phyloP scores from a whole-genome alignment of 164 flowering plant genomes.

The Chimonanthus salicifolius region DNA sequence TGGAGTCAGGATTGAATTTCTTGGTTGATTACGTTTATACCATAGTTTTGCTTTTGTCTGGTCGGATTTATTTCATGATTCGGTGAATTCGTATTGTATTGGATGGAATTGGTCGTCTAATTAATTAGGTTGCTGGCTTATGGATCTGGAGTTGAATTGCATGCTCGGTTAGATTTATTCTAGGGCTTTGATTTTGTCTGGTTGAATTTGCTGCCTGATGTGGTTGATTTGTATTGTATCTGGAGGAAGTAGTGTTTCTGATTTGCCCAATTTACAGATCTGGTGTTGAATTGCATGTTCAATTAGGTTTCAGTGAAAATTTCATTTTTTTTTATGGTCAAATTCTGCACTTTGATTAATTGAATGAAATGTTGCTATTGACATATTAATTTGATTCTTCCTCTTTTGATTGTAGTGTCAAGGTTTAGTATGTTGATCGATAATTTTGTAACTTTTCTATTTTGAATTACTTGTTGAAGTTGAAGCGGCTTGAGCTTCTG shows the following conservation, averaged over 20 bases:
- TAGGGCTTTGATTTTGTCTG: background rate
- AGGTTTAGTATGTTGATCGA: background rate
- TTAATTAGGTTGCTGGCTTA: background rate
- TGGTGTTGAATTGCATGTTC: background rate
- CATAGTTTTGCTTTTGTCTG: background rate
- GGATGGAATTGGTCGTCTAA: background rate
- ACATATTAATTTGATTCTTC: background rate
- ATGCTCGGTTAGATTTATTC: background rate
- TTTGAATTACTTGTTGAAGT: too few species aligned
- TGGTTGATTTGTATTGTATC: background rate
- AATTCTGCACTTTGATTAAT: background rate
- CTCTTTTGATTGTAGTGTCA: background rate
- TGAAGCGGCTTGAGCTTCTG: too few species aligned
- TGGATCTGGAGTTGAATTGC: background rate
- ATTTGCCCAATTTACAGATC: too few species aligned
- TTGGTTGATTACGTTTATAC: background rate
- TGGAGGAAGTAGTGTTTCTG: background rate
- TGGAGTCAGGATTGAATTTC: too few species aligned
- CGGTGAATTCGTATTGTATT: background rate
- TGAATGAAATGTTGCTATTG: background rate
- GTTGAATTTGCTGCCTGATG: background rate
- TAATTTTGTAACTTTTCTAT: background rate
- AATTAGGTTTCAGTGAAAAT: background rate
- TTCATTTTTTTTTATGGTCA: background rate
- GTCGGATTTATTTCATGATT: background rate